A percentile compares a stretch with the other conserved stretches of the same genome.
Evolutionary conservation across 306 rosid genomes (phyloP).

Genomic region (Acacia melanoxylon): DNA sequence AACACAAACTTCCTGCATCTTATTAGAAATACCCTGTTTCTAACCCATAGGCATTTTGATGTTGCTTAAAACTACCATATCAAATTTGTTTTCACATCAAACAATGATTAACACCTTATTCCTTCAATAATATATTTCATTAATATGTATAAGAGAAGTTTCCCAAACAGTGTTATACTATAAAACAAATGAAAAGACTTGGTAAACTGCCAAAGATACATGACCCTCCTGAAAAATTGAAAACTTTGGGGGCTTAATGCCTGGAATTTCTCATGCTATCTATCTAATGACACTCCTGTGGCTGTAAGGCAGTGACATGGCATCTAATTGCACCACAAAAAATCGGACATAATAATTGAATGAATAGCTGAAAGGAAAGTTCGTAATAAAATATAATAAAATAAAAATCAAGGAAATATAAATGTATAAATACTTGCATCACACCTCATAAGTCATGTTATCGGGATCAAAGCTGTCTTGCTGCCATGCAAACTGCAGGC

Average conservation of each 20-base stretch:
- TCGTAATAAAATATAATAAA: neutral
- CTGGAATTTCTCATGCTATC: slow-evolving; percentile 1
- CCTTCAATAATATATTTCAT: neutral
- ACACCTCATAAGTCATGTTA: slow-evolving; percentile 92
- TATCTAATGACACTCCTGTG: neutral
- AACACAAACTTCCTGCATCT: slow-evolving; percentile 1
- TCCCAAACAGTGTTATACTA: neutral
- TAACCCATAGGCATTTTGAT: neutral
- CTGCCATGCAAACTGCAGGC: slow-evolving; percentile 78
- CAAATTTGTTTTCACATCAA: neutral
- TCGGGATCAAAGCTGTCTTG: slow-evolving; percentile 86
- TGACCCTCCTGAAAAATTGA: neutral
- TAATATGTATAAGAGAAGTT: neutral
- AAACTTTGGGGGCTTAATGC: neutral
- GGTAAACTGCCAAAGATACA: neutral
- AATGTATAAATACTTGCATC: neutral
- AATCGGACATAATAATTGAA: neutral
- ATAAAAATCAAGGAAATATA: neutral
- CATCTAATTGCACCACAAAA: slow-evolving; percentile 17
- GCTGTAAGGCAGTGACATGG: neutral
- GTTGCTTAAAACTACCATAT: neutral
- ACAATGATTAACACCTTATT: neutral
- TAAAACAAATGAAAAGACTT: neutral
- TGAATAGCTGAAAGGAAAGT: neutral
- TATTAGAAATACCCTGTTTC: neutral